Evolutionary conservation across 352 stramenopile genomes (phyloP).

Genomic region (Lagenidium giganteum): DNA sequence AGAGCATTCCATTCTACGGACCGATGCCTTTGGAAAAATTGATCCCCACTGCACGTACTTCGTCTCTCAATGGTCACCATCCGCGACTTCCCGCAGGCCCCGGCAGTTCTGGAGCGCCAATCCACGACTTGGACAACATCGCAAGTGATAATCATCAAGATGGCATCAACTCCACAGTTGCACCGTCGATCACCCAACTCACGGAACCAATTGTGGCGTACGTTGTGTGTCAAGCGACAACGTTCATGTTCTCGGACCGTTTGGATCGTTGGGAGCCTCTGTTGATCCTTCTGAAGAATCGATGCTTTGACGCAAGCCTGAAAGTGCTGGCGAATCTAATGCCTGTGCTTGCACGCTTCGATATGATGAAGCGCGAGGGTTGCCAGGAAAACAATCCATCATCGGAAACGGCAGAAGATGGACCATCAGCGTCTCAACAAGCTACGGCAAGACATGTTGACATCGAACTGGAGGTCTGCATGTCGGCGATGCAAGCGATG

Average conservation of each 20-base stretch:
- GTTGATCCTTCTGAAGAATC: slow-evolving; percentile 50
- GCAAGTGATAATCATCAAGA: slow-evolving; percentile 9
- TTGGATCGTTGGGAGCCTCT: slow-evolving; percentile 68
- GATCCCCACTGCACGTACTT: too few species aligned
- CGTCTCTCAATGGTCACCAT: too few species aligned
- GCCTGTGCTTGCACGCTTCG: slow-evolving; percentile 35
- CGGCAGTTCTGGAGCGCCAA: slow-evolving; percentile 18
- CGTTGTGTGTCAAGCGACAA: slow-evolving; percentile 59
- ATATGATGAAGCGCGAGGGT: slow-evolving; percentile 33
- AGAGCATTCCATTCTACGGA: slow-evolving; percentile 41
- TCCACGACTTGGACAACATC: slow-evolving; percentile 15
- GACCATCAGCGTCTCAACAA: too few species aligned
- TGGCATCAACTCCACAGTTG: slow-evolving; percentile 1
- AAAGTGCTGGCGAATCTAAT: slow-evolving; percentile 58
- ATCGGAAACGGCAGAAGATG: too few species aligned
- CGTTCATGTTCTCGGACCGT: slow-evolving; percentile 49
- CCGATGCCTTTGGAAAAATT: slow-evolving; percentile 38
- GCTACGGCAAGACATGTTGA: too few species aligned
- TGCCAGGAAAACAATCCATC: background rate
- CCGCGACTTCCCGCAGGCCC: too few species aligned
- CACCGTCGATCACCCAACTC: slow-evolving; percentile 25
- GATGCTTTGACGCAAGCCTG: slow-evolving; percentile 36
- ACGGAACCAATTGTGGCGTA: slow-evolving; percentile 73
- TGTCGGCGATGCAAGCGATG: slow-evolving; percentile 51
- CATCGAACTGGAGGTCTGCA: slow-evolving; percentile 48